Evolutionary conservation across 192 early-diverging fungal genomes (phyloP), one percentile per base, ranked within the genome.

Genomic region (Phlyctochytrium bullatum): DNA sequence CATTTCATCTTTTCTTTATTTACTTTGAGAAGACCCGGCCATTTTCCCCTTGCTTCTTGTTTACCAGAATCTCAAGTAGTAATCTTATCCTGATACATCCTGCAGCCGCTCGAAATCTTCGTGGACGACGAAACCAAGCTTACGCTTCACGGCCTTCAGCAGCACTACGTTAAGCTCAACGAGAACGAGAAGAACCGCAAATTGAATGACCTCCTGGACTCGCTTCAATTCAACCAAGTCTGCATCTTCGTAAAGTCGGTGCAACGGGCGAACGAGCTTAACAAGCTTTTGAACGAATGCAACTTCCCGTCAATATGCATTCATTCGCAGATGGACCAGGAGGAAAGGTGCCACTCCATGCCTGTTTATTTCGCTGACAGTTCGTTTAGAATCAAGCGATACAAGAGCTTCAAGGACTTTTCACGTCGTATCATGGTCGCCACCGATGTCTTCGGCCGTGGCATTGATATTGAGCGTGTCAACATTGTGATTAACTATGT

Each of bases 401-500:
- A 95, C 88, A 89, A 92, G 81, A 82, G 85, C 58, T 98, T 98
- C 88, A 98, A 98, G 88, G 88, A 93, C 73, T 96, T 96, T 74
- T 79, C 85, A 62, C 90, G 89, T 76, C 91, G 96, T 67, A 94
- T 98, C 66, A 90, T 98, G 86, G 95, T 98, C 2, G 94, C 96
- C 29, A 98, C 96, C 20, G 96, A 98, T 71, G 88, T 98, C 64
- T 94, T 98, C 81, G 95, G 95, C 14, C 94, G 96, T 82, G 96
- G 96, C 81, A 94, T 98, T 60, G 96, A 98, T 76, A 91, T 98
- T 29, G 95, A 97, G 70, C 92, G 96, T 71, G 96, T 98, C 53
- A 98, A 98, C 79, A 93, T 98, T 76, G 96, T 98, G 61, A 89
- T 98, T 87, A 98, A 98, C 88, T 98, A 98, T 53, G 68, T 69